A percentile compares a stretch with the other conserved stretches of the same genome.
Conservation (phyloP, 495 filamentous ascomycete genomes). For the Aspergillus campestris region DNA sequence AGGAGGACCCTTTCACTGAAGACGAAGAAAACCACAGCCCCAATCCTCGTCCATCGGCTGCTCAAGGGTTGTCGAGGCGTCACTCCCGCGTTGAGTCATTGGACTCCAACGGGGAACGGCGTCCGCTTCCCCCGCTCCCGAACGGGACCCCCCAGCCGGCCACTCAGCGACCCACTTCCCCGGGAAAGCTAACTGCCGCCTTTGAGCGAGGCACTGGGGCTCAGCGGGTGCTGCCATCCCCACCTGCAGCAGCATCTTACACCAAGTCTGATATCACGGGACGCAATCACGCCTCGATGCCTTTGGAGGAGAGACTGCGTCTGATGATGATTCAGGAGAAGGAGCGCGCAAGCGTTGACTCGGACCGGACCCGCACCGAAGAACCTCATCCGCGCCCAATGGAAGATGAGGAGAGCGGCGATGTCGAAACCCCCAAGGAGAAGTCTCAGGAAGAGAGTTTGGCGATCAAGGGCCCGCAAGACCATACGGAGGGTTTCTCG, state of each 20-base stretch:
- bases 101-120: slow-evolving; percentile 62
- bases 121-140: slow-evolving; percentile 69
- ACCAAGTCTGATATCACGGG: slow-evolving; percentile 64
- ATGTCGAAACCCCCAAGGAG: not conserved
- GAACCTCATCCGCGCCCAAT: not conserved
- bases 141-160: slow-evolving; percentile 33
- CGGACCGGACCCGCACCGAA: not conserved
- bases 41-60: slow-evolving; percentile 31
- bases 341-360: slow-evolving; percentile 27
- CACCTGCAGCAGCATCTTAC: slow-evolving; percentile 52
- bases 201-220: slow-evolving; percentile 54
- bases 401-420: not conserved
- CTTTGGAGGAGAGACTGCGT: slow-evolving; percentile 70
- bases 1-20: slow-evolving; percentile 63
- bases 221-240: slow-evolving; percentile 56
- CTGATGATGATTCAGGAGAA: slow-evolving; percentile 69
- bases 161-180: slow-evolving; percentile 33
- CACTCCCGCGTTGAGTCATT: slow-evolving; percentile 54
- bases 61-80: slow-evolving; percentile 18
- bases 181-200: slow-evolving; percentile 47
- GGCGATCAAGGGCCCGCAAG: slow-evolving; percentile 26
- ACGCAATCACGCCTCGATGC: slow-evolving; percentile 60
- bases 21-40: slow-evolving; percentile 55
- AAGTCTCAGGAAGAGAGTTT: slow-evolving; percentile 20
- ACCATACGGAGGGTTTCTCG: slow-evolving; percentile 16